Percentiles rank a stretch among this genome's conserved stretches.
Conservation (phyloP, 2,329 filamentous ascomycete genomes). For the Xylariaceae sp. region DNA sequence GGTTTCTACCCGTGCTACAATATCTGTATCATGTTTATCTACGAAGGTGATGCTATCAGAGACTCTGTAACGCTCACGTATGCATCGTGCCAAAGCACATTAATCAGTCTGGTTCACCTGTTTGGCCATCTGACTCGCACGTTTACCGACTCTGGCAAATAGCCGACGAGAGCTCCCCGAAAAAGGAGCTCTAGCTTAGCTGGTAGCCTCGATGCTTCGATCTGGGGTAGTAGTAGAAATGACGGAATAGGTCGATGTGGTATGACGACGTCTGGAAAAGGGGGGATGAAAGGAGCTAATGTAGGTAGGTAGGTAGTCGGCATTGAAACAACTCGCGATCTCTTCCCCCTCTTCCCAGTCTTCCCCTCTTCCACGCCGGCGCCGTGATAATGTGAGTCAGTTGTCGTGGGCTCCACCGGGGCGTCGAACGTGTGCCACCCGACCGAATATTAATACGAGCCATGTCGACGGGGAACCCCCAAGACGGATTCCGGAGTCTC, state of each 20-base stretch:
- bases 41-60: too few relatives aligned
- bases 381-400: not conserved
- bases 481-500: not conserved
- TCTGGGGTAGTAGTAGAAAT: not conserved
- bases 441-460: constrained; percentile 12
- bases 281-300: not conserved
- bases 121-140: not conserved
- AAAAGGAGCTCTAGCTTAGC: not conserved
- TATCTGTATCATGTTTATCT: too few relatives aligned
- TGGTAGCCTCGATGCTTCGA: not conserved
- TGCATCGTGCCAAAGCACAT: not conserved
- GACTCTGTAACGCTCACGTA: not conserved
- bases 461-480: not conserved
- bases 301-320: not conserved
- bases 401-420: not conserved
- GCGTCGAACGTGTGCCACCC: not conserved
- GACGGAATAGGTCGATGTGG: not conserved
- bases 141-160: not conserved
- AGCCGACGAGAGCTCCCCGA: not conserved
- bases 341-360: too few relatives aligned
- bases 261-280: too few relatives aligned
- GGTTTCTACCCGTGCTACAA: too few relatives aligned
- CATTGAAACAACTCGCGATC: too few relatives aligned
- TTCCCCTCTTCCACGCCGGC: too few relatives aligned
- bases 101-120: constrained; percentile 5